These are phyloP conservation scores for Talaromyces atroroseus DNA, from an alignment of 2,329 filamentous ascomycete genomes.

Conservation along the genomic window DNA sequence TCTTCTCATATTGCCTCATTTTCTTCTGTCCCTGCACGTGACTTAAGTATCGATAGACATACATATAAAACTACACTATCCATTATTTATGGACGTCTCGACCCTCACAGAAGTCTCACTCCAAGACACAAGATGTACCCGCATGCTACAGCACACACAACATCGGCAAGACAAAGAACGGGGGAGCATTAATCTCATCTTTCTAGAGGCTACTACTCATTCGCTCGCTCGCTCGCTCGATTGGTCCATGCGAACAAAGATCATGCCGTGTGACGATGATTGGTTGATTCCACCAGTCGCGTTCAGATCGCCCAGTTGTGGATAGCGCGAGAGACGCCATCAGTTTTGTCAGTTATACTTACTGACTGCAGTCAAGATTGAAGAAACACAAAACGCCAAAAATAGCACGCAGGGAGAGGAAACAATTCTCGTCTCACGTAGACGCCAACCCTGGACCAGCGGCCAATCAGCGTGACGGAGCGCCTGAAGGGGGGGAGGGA, in stretches of 20 bases:
- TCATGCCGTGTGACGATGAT: neutral
- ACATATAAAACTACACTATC: too few species aligned
- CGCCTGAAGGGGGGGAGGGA: neutral
- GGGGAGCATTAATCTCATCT: too few species aligned
- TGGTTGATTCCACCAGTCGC: neutral
- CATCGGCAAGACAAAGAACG: too few species aligned
- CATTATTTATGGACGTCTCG: too few species aligned
- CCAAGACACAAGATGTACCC: too few species aligned
- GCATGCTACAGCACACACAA: too few species aligned
- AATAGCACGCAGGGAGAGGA: neutral
- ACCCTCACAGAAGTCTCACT: too few species aligned
- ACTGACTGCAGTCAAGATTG: neutral
- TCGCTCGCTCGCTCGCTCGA: neutral
- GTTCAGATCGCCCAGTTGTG: neutral
- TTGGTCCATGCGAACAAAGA: neutral
- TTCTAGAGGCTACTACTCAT: too few species aligned
- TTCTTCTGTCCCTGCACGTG: too few species aligned
- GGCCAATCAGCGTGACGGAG: constrained; percentile 1
- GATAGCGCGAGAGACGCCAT: neutral
- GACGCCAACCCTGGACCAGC: neutral
- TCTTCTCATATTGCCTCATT: too few species aligned
- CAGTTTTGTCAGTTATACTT: too few species aligned
- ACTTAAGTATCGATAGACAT: too few species aligned
- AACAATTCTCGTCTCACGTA: constrained; percentile 5
- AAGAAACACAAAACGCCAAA: neutral